A percentile compares a stretch with the other conserved stretches of the same genome.
Conservation (phyloP, 1,284 basidiomycete genomes). For the Abortiporus biennis region DNA sequence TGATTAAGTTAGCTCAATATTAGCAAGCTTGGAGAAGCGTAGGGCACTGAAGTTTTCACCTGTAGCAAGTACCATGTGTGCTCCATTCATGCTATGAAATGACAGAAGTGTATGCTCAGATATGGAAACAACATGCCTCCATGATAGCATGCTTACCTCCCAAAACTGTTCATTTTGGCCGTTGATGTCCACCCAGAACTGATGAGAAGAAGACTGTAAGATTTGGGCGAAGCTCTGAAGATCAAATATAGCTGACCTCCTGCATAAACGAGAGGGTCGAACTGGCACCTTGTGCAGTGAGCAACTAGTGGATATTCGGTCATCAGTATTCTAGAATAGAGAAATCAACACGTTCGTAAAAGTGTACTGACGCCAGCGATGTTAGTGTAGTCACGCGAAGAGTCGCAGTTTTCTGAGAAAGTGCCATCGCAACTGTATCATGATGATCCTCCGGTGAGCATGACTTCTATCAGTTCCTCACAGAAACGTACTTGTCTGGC, state of each 20-base stretch:
- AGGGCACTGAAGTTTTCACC: conserved; percentile 26
- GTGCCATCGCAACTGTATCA: conserved; percentile 59
- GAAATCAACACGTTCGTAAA: neutral
- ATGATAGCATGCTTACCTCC: conserved; percentile 40
- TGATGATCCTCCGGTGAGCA: neutral
- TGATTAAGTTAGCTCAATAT: conserved; percentile 17
- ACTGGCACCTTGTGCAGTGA: conserved; percentile 51
- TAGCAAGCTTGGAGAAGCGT: neutral
- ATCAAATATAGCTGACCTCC: conserved; percentile 24
- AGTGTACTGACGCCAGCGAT: conserved; percentile 40
- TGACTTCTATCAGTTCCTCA: neutral
- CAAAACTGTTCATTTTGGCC: conserved; percentile 62
- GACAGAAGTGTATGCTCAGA: conserved; percentile 2
- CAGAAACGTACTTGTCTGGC: conserved; percentile 54
- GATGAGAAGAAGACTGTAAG: conserved; percentile 4
- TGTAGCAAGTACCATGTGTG: conserved; percentile 73
- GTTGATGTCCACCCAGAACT: conserved; percentile 63
- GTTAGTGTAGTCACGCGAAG: conserved; percentile 52
- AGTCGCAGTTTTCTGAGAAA: conserved; percentile 58
- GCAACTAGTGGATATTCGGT: conserved; percentile 40
- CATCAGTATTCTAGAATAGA: too few species aligned
- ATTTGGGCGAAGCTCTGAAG: neutral
- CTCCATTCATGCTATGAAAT: conserved; percentile 55
- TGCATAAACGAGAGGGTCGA: conserved; percentile 67
- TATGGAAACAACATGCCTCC: neutral